Evolutionary conservation across 495 filamentous ascomycete genomes (phyloP).

Genomic region (Penicillium pancosmium): DNA sequence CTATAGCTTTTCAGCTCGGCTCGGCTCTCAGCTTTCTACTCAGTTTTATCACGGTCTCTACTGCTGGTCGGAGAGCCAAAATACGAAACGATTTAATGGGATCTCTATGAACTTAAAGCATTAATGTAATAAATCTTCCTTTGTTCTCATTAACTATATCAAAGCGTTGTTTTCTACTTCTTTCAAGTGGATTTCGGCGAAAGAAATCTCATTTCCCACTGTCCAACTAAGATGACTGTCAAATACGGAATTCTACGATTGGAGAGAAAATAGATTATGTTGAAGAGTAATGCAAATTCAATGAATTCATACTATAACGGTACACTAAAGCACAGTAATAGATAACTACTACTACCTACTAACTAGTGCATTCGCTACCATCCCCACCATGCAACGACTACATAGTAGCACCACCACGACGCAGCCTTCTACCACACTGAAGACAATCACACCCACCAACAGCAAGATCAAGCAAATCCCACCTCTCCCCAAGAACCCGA

Average conservation of each 20-base stretch:
- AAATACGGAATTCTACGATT: too few relatives aligned
- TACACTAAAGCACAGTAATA: too few relatives aligned
- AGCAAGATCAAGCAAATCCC: background rate
- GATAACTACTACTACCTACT: background rate
- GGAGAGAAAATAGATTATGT: too few relatives aligned
- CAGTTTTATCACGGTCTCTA: background rate
- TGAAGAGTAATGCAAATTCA: too few relatives aligned
- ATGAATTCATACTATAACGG: too few relatives aligned
- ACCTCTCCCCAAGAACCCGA: background rate
- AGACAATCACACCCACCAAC: background rate
- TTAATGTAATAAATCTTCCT: too few relatives aligned
- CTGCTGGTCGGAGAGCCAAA: background rate
- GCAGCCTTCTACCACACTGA: background rate
- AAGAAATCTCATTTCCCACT: too few relatives aligned
- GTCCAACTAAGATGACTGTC: too few relatives aligned
- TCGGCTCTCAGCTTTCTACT: background rate
- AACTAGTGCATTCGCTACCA: background rate
- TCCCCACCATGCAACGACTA: too few relatives aligned
- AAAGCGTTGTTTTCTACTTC: too few relatives aligned
- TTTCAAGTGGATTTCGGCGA: too few relatives aligned
- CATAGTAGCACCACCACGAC: background rate
- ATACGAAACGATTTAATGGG: slow-evolving; percentile 4
- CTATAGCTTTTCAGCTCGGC: background rate
- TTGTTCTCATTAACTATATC: too few relatives aligned
- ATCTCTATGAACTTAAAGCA: background rate